phyloP scores from a whole-genome alignment of 257 asterid species.

The Solanum phureja region DNA sequence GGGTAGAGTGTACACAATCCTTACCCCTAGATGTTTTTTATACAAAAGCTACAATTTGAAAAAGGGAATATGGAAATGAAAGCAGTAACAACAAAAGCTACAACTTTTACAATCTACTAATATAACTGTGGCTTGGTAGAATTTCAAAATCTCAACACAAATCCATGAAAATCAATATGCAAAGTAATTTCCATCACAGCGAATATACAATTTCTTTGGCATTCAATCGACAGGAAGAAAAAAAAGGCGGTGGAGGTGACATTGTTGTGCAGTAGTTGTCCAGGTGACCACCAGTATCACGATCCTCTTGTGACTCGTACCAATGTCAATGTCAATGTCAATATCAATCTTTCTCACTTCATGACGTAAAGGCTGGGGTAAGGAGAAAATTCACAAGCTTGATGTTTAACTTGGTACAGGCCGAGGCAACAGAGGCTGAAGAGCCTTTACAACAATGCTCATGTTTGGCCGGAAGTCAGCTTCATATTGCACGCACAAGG shows the following conservation, averaged over 20 bases:
- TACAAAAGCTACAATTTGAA: not conserved
- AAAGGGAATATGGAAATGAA: not conserved
- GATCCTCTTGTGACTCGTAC: not conserved
- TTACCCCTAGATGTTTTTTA: not conserved
- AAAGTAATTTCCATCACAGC: not conserved
- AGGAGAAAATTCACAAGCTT: slow-evolving; percentile 15
- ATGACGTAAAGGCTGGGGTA: not conserved
- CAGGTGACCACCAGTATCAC: not conserved
- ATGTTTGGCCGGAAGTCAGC: slow-evolving; percentile 70
- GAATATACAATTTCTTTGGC: not conserved
- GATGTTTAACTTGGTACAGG: slow-evolving; percentile 28
- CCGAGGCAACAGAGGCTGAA: slow-evolving; percentile 61
- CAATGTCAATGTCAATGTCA: not conserved
- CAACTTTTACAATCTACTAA: not conserved
- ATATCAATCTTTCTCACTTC: not conserved
- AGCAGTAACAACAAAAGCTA: not conserved
- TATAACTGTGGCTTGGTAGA: not conserved
- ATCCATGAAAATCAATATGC: not conserved
- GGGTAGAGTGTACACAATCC: no score
- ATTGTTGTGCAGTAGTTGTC: not conserved
- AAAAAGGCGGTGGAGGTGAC: not conserved
- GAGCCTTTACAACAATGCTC: slow-evolving; percentile 74
- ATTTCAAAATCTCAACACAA: not conserved
- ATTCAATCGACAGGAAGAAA: not conserved
- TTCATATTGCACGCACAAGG: slow-evolving; percentile 62